Evolutionary conservation across 805 yeast genomes (phyloP).

Genomic region (Scheffersomyces spartinae): DNA sequence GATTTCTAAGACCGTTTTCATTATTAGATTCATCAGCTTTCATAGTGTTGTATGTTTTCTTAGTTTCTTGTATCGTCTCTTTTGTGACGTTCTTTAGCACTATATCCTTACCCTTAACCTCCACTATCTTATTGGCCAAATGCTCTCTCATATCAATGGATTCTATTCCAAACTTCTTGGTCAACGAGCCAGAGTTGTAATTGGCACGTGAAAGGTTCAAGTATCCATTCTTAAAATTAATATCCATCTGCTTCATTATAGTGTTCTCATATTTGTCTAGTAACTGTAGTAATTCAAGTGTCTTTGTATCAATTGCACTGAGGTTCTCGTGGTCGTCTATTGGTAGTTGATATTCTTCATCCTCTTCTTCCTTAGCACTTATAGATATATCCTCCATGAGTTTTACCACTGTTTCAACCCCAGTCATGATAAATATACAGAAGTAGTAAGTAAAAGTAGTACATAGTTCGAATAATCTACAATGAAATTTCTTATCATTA

Average conservation of each 20-base stretch:
- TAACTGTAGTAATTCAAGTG: conserved; percentile 14
- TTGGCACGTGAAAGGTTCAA: conserved; percentile 33
- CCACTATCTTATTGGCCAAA: conserved; percentile 12
- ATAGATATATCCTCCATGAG: no score
- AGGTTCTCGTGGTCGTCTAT: no score
- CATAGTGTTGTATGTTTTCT: no score
- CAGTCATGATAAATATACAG: no score
- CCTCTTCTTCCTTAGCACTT: no score
- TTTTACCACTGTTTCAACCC: no score
- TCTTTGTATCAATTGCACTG: conserved; percentile 2
- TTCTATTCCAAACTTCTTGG: conserved; percentile 15
- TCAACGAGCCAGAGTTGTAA: conserved; percentile 14
- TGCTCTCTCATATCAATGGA: conserved; percentile 19
- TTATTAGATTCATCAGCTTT: neutral
- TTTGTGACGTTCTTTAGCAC: neutral
- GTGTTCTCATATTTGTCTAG: conserved; percentile 21
- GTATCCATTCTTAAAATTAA: conserved; percentile 20
- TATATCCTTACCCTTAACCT: conserved; percentile 1
- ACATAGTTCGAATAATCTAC: no score
- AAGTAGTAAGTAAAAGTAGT: no score
- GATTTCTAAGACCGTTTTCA: neutral
- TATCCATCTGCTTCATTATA: conserved; percentile 9
- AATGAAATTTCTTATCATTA: no score
- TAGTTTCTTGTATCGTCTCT: neutral
- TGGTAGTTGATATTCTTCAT: no score